Evolutionary conservation across 768 basidiomycete species (phyloP), one percentile per base, ranked within the genome.

Genomic region (Lactarius tabidus): DNA sequence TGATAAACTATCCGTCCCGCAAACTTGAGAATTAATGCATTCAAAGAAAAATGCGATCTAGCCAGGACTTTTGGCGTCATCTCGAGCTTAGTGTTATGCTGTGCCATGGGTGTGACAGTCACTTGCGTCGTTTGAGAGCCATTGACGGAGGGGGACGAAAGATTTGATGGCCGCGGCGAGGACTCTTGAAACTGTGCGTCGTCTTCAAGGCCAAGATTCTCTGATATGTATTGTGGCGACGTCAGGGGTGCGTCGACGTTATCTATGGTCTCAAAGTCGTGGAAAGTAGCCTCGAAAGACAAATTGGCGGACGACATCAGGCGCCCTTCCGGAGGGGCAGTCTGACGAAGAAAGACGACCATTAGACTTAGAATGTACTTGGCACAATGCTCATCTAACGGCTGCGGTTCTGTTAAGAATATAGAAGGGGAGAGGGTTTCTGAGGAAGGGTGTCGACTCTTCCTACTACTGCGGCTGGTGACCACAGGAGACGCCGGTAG

Each of bases 1-100:
- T 89, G 88, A 72, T 90, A 94, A 31, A 96, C 83, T 67, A 95
- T 86, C 57, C 88, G 84, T 14, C 90, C 89, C 26, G 89, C 83
- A 70, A 83, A 91, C 72, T 87, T 86, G 60, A 84, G 81, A 65
- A 92, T 86, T 29, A 89, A 78, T 26, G 79, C 77, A 67, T 84
- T 86, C 58, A 91, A 78, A 8, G 85, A 79, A 60, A 79, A 73
- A 1, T 82, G 72, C 0, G 84, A 85, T 62, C 80, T 82, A 39
- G 85, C 76, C 20, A 87, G 78, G 18, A 85, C 83, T 75, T 84
- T 80, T 54, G 85, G 83, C 1, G 88, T 89, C 71, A 78, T 83
- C 74, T 89, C 86, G 67, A 88, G 88, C 65, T 76, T 74, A 57
- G 73, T 58, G 71, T 67, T 63, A 71, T 75, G 56, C 56, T 71